phyloP scores from a whole-genome alignment of 495 filamentous ascomycete genomes.

The Chlorociboria aeruginascens region DNA sequence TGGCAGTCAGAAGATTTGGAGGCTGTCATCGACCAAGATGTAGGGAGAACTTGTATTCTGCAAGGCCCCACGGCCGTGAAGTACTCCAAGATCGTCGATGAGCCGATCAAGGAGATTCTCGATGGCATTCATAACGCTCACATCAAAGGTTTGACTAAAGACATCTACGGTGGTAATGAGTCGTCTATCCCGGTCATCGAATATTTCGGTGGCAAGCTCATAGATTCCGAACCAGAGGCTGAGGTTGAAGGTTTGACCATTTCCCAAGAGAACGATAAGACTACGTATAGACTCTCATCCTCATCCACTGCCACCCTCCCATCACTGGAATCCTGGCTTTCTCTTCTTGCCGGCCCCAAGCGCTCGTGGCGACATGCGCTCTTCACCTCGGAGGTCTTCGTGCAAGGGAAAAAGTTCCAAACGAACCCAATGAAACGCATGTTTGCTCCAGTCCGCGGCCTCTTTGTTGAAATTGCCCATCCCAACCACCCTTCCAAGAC shows the following conservation, averaged over 20 bases:
- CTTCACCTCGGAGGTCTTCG: slow-evolving; percentile 89
- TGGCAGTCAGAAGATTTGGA: slow-evolving; percentile 98
- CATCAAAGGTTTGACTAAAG: slow-evolving; percentile 63
- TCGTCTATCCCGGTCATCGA: slow-evolving; percentile 72
- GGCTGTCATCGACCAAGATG: slow-evolving; percentile 90
- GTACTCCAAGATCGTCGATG: slow-evolving; percentile 78
- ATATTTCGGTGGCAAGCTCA: slow-evolving; percentile 83
- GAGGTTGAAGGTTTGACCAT: slow-evolving; percentile 71
- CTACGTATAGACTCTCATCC: slow-evolving; percentile 66
- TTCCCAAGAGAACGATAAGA: slow-evolving; percentile 59
- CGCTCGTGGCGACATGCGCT: slow-evolving; percentile 94
- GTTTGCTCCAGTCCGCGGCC: slow-evolving; percentile 70
- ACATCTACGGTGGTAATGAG: slow-evolving; percentile 67
- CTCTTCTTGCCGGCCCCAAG: slow-evolving; percentile 71
- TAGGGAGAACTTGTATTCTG: slow-evolving; percentile 86
- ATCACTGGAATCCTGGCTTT: slow-evolving; percentile 69
- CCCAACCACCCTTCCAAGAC: slow-evolving; percentile 71
- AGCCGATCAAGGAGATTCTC: slow-evolving; percentile 87
- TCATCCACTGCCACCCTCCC: slow-evolving; percentile 58
- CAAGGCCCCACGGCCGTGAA: slow-evolving; percentile 90
- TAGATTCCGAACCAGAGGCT: slow-evolving; percentile 48
- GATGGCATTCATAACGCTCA: slow-evolving; percentile 81
- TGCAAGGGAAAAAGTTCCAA: slow-evolving; percentile 93
- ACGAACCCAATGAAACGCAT: slow-evolving; percentile 90
- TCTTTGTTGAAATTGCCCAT: slow-evolving; percentile 77